Evolutionary conservation across 2,329 filamentous ascomycete species (phyloP).

Genomic region (Leptodontidium sp.): DNA sequence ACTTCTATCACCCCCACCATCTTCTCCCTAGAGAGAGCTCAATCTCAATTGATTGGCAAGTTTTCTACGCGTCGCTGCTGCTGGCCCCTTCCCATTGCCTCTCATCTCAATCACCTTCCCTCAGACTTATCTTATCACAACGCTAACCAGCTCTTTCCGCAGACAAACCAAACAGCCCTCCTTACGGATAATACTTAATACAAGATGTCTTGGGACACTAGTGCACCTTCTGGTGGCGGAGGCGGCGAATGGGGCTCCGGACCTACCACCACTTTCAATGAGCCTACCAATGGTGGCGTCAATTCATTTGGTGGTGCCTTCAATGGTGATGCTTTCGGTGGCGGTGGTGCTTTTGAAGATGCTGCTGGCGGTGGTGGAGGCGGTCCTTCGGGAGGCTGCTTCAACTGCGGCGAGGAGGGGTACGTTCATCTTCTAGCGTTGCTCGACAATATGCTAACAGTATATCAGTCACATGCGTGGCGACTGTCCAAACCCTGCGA

Average conservation of each 20-base stretch:
- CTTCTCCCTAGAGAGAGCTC: background rate
- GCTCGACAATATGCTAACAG: background rate
- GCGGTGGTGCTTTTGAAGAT: slow-evolving; percentile 26
- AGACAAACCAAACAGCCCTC: background rate
- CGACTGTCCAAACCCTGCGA: slow-evolving; percentile 40
- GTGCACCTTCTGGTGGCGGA: slow-evolving; percentile 23
- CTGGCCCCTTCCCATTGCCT: background rate
- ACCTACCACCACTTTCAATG: slow-evolving; percentile 7
- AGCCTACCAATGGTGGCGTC: slow-evolving; percentile 16
- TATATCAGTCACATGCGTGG: slow-evolving; percentile 34
- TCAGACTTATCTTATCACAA: background rate
- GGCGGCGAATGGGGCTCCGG: slow-evolving; percentile 28
- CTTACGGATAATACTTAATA: background rate
- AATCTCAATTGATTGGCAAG: slow-evolving; percentile 1
- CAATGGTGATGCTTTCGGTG: slow-evolving; percentile 23
- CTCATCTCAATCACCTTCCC: slow-evolving; percentile 4
- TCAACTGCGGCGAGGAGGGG: slow-evolving; percentile 61
- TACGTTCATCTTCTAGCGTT: slow-evolving; percentile 59
- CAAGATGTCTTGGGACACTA: slow-evolving; percentile 44
- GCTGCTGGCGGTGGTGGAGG: slow-evolving; percentile 22
- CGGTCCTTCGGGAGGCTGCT: slow-evolving; percentile 36
- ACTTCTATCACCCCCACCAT: background rate
- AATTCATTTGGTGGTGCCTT: slow-evolving; percentile 25
- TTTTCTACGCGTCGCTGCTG: background rate
- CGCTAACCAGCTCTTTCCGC: background rate